Evolutionary conservation across 164 flowering plant genomes (phyloP), one percentile per base, ranked within the genome.

Genomic region (Magnolia sinica): DNA sequence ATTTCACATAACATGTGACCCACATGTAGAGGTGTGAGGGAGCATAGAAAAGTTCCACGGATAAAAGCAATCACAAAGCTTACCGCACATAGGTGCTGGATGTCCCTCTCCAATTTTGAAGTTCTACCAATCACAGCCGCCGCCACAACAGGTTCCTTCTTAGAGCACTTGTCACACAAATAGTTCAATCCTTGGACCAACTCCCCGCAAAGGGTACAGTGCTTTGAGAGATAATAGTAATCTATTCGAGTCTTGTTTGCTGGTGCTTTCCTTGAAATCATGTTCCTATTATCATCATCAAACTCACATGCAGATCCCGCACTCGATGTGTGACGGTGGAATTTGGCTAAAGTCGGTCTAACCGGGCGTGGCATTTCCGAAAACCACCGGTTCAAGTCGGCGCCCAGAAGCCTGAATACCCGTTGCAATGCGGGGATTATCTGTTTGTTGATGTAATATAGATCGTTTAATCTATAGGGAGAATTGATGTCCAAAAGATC

Each of bases 341-440:
- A 84, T 80, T 91, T 91, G 49, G 83, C 83, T 67, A 82, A 74
- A 71, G 87, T 81, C 78, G 88, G 89, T 77, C 91, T 83, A 51
- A 71, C 83, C 0, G 91, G 90, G 23, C 96, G 92, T 27, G 98
- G 97, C 93, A 91, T 92, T 80, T 91, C 95, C 19, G 58, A 71
- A 79, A 91, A 92, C 99, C 97, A 96, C 59, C 75, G 87, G 73
- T 83, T 84, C 82, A 96, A 82, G 80, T 96, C 92, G n/a, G 86
- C 95, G 66, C 96, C 93, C 76, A 92, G 89, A 79, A 94, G 97
- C 58, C 98, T 94, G 86, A 96, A 94, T 27, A 88, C 91, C 68
- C 98, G 77, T 78, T 91, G 99, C 76, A 96, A 78, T 51, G 98
- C 92, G 49, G 98, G 98, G 4, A 94, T 94, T 75, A 96, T 96